Evolutionary conservation across 352 stramenopile species (phyloP).

Genomic region (Pythium scleroteichum): DNA sequence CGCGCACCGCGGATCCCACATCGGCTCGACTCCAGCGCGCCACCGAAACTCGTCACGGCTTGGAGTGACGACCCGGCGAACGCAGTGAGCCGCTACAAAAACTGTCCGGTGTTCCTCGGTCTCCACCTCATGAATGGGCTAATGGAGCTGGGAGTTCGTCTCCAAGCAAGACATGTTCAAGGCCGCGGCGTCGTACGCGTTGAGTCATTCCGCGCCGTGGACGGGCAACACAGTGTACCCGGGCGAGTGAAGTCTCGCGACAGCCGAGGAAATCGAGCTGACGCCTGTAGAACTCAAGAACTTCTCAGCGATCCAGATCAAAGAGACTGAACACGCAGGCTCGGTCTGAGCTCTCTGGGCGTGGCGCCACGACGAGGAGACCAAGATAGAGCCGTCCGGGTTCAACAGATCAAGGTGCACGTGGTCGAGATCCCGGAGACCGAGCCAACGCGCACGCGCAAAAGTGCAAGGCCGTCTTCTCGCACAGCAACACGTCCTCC

Average conservation of each 20-base stretch:
- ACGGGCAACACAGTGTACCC: constrained; percentile 40
- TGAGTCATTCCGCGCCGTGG: constrained; percentile 11
- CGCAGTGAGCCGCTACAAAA: constrained; percentile 43
- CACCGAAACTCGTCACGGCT: constrained; percentile 1
- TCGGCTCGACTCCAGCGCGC: constrained; percentile 45
- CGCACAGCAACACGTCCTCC: background rate
- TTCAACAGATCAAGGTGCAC: constrained; percentile 11
- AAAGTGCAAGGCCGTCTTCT: constrained; percentile 1
- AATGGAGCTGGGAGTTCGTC: constrained; percentile 24
- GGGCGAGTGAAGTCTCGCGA: constrained; percentile 48
- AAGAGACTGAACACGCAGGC: constrained; percentile 11
- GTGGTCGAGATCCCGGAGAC: constrained; percentile 8
- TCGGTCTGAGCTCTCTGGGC: constrained; percentile 20
- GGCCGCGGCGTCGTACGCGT: background rate
- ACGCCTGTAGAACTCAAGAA: constrained; percentile 13
- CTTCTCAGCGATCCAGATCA: constrained; percentile 31
- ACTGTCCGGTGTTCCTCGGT: background rate
- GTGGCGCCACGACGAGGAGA: constrained; percentile 21
- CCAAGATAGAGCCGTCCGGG: background rate
- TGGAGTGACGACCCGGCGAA: constrained; percentile 39
- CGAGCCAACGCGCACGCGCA: background rate
- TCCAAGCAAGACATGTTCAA: constrained; percentile 28
- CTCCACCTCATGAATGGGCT: too few relatives aligned
- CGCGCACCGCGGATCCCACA: constrained; percentile 53
- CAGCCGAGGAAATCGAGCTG: constrained; percentile 26